A percentile compares a stretch with the other conserved stretches of the same genome.
phyloP scores from a whole-genome alignment of 176 grass and related monocot species.

The bread wheat (Triticum aestivum) region IWGSC_CS_RefSeq_v2.1 NC_057814.1:34088105-34088604 shows the following conservation, averaged over 20 bases:
- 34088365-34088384: constrained; percentile 65
- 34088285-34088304: background rate
- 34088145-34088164: background rate
- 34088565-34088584: background rate
- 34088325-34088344: constrained; percentile 66
- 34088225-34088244: constrained; percentile 4
- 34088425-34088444: background rate
- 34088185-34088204: background rate
- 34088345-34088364: constrained; percentile 71
- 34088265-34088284: background rate
- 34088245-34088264: background rate
- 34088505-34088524: constrained; percentile 92
- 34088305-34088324: constrained; percentile 8
- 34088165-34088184: background rate
- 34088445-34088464: constrained; percentile 79
- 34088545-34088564: constrained; percentile 76
- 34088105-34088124: background rate
- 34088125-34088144: background rate
- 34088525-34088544: constrained; percentile 81
- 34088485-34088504: constrained; percentile 98
- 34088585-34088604: background rate
- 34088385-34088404: background rate
- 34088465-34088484: constrained; percentile 89
- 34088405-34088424: constrained; percentile 17
- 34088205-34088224: background rate